Base-by-base conservation (phyloP, 2,329 filamentous ascomycete genomes). In the Cercospora sp. region DNA sequence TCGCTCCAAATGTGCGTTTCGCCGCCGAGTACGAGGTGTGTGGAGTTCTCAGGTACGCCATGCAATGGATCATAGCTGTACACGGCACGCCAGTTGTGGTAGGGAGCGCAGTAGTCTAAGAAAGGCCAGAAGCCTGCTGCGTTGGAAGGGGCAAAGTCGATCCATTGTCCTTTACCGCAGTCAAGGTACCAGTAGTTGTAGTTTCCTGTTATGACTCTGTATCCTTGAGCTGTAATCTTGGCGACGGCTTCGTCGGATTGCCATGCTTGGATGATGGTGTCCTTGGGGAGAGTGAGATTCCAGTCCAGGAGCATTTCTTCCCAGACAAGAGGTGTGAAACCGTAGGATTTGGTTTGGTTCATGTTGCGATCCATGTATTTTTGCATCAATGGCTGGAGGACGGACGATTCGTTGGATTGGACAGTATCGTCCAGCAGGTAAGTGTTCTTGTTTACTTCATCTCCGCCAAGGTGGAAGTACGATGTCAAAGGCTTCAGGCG, bases 381-480 rank as follows among this genome's bases (percentile, higher is more conserved):
- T 77, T 96, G 92, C 77, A 97, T 85, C 23, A 95, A 84, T 1
- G 93, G 91, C 75, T 87, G 85, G 42, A 96, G 82, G 13, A 94
- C 85, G 1, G 82, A 79, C 0, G 84, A 81, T 64, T 88, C 82
- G 76, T 90, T 92, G 33, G 89, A 91, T 5, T 84, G 79, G 42
- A 96, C 88, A 0, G 87, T 90, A 4, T 89, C 87, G 76, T 96
- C 93, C 10, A 94, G 85, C 48, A 83, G 83, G 75, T 92, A 94
- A 63, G 89, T 87, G 74, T 94, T 90, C 69, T 84, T 84, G 79
- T 95, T 94, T 69, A 96, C 88, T 81, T 96, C 93, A 75, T 96
- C 93, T 64, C 93, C 93, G 55, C 93, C 93, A 0, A 91, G 91
- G 80, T 96, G 93, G 83, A 94, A 96, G 80, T 94, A 87, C 6